phyloP scores from a whole-genome alignment of 176 grass and related monocot species.

The Tillandsia fasciculata region DNA sequence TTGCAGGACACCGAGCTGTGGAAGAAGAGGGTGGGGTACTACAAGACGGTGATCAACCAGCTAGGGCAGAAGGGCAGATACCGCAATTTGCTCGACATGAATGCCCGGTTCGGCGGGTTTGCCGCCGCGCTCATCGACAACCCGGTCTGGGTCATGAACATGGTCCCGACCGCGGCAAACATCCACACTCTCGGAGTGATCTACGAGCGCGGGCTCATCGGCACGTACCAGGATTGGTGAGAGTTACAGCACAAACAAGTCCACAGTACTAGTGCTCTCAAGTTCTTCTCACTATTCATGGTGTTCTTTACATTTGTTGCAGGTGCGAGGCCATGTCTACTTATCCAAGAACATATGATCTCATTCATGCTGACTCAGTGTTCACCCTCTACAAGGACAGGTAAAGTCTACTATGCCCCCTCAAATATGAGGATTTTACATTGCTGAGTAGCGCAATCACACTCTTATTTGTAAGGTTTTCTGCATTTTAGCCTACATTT shows the following conservation, averaged over 20 bases:
- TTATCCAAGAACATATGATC: slow-evolving; percentile 45
- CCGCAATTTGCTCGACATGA: slow-evolving; percentile 62
- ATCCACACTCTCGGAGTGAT: slow-evolving; percentile 32
- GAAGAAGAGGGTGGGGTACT: slow-evolving; percentile 37
- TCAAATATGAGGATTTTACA: too few species aligned
- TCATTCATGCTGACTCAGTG: slow-evolving; percentile 40
- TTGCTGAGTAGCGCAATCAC: too few species aligned
- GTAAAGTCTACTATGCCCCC: not conserved
- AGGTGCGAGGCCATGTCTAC: slow-evolving; percentile 58
- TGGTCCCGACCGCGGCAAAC: slow-evolving; percentile 25
- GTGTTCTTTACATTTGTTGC: not conserved
- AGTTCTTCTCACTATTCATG: not conserved
- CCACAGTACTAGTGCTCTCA: not conserved
- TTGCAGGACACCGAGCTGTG: slow-evolving; percentile 26
- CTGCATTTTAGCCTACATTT: too few species aligned
- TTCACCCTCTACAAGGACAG: slow-evolving; percentile 45
- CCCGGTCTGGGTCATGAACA: slow-evolving; percentile 54
- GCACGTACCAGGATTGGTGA: slow-evolving; percentile 49
- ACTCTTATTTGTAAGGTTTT: too few species aligned
- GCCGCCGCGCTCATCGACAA: slow-evolving; percentile 32
- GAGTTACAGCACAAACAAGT: not conserved
- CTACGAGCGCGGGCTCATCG: slow-evolving; percentile 50
- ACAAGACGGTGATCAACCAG: slow-evolving; percentile 31
- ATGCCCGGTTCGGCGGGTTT: slow-evolving; percentile 30
- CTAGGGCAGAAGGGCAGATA: slow-evolving; percentile 41